Evolutionary conservation across 2,329 filamentous ascomycete genomes (phyloP).

Genomic region (Ophiostoma ips): DNA sequence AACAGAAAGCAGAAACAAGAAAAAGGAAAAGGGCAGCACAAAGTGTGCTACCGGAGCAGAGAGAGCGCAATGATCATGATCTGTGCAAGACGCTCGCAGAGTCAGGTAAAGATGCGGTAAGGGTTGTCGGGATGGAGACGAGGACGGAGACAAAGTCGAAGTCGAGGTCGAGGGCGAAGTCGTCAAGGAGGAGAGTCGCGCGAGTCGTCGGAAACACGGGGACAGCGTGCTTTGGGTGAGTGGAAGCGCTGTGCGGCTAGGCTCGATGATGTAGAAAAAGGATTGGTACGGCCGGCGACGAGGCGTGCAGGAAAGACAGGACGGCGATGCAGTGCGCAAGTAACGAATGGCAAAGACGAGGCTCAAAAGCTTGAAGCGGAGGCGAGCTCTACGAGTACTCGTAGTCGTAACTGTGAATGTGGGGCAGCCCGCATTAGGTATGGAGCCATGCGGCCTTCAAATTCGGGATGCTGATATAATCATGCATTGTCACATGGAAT

Average conservation of each 20-base stretch:
- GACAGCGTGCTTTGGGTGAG: too few species aligned
- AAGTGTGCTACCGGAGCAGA: constrained; percentile 10
- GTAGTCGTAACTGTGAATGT: too few species aligned
- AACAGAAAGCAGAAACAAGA: not conserved
- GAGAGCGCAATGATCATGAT: constrained; percentile 7
- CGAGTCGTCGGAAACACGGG: not conserved
- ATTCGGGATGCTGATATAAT: too few species aligned
- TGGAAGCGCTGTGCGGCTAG: too few species aligned
- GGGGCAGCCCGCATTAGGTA: too few species aligned
- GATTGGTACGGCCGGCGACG: not conserved
- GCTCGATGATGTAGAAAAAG: too few species aligned
- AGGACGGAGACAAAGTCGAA: not conserved
- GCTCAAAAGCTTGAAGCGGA: not conserved
- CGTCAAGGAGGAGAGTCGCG: not conserved
- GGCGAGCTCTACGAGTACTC: too few species aligned
- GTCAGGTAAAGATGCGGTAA: not conserved
- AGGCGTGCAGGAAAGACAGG: not conserved
- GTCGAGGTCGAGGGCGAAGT: not conserved
- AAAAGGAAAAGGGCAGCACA: constrained; percentile 5
- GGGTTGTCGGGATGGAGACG: not conserved
- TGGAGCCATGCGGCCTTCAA: too few species aligned
- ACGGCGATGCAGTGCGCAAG: not conserved
- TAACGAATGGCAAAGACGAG: not conserved
- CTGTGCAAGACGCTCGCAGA: not conserved
- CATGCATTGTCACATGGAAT: too few species aligned